Base-by-base conservation (phyloP, 2,329 filamentous ascomycete species). In the Penicillium freii region DNA sequence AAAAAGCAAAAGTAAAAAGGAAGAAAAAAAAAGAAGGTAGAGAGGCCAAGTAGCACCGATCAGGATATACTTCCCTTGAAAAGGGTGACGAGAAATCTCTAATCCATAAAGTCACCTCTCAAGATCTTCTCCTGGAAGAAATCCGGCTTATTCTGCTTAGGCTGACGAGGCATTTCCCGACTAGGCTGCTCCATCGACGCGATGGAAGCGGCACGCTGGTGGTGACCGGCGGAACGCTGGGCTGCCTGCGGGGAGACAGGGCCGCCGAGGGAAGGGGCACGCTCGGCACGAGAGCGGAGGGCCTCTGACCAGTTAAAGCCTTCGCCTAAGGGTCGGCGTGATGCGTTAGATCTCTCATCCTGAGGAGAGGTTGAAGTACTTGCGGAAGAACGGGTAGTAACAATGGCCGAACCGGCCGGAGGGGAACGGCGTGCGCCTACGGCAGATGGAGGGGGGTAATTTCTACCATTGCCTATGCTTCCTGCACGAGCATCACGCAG, bases 61-160 rank as follows among this genome's bases (percentile, higher is more conserved):
- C 27, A 27, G 4, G 33, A 54, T 46, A 44, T 39, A 52, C 44
- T 50, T 23, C n/a, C 21, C n/a, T 39, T 25, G 44, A 7, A 39
- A 40, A 49, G 50, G 46, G 46, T 27, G 39, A 38, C 48, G 6
- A 19, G 27, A 17, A 13, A 36, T 25, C 31, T 29, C 65, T 81
- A 96, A 71, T 97, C 92, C 92, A 97, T 97, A 70, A 99, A 97
- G 71, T 99, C 94, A 45, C 93, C 94, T 79, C 96, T 94, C 65
- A 99, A 83, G 69, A 99, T 97, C 65, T 95, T 87, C 82, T 99
- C 94, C 76, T 97, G 92, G 79, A 97, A 94, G 62, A 89, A 89
- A 78, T 99, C 94, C 31, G 93, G 92, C 80, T 93, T 95, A 42
- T 81, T 81, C 64, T 82, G 77, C 55, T 78, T 77, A 5, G 77